Base-by-base conservation (phyloP, 1,139 yeast species). In the Zygoascus sp. region DNA sequence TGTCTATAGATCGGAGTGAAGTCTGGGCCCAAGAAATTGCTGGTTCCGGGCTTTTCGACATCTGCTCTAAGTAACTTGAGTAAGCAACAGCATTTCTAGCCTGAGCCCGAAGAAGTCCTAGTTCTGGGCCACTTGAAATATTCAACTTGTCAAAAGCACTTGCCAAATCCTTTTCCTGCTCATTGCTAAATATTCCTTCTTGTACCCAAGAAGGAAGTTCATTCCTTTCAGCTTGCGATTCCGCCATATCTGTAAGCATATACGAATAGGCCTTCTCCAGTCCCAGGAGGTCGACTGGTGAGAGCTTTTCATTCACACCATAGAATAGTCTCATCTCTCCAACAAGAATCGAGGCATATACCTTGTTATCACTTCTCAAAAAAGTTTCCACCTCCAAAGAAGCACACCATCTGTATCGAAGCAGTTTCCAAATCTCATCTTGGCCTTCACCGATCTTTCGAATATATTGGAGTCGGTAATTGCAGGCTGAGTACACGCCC, bases 361-460 rank as follows among this genome's bases (percentile, higher is more conserved):
- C 34, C 19, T 10, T 7, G 15, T 32, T 30, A 19, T 40, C 25
- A 17, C 34, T 27, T 16, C 36, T 27, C 17, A 32, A 13, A 11
- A 22, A 21, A 7, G 44, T 34, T 19, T 42, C 44, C 6, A 34
- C 32, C 13, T 25, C 40, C 15, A 42, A 17, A n/a, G 44, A 13
- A 8, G 32, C 30, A 16, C 32, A 16, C 44, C 44, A 42, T n/a
- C 40, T 21, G 22, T 34, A 42, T 7, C 34, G 17, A 11, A 42
- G 21, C 11, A 25, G 13, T 17, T 19, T 34, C 34, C 44, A 32
- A 10, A 27, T 34, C 3, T 25, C 30, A 17, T 32, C 38, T n/a
- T 19, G 37, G n/a, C 20, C 22, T 9, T 17, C 23, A 16, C 20
- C 17, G 1, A 34, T 13, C 21, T 34, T 34, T 8, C 21, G n/a